These are phyloP conservation scores for Exophiala xenobiotica DNA, from an alignment of 2,329 filamentous ascomycete species.

Conservation along the genomic window DNA sequence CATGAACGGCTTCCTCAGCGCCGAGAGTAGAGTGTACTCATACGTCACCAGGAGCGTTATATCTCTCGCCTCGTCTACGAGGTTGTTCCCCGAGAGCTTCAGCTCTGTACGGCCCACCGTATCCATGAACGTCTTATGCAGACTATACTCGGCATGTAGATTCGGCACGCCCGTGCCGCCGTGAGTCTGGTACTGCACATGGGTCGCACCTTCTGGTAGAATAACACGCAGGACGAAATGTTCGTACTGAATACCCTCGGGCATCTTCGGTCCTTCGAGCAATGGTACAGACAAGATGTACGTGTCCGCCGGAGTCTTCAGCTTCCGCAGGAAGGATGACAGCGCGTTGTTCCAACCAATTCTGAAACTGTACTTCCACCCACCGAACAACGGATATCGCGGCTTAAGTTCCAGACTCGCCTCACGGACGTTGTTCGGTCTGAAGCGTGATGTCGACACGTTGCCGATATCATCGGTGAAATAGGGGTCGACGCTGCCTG, in stretches of 20 bases:
- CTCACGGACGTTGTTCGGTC: slow-evolving; percentile 62
- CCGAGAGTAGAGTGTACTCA: slow-evolving; percentile 72
- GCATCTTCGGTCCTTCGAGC: slow-evolving; percentile 83
- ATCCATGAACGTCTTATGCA: slow-evolving; percentile 91
- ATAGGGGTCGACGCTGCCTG: slow-evolving; percentile 83
- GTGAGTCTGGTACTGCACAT: slow-evolving; percentile 64
- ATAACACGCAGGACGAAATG: slow-evolving; percentile 77
- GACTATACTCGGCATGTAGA: slow-evolving; percentile 57
- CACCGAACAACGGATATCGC: slow-evolving; percentile 92
- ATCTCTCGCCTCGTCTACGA: slow-evolving; percentile 87
- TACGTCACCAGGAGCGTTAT: slow-evolving; percentile 69
- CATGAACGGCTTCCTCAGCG: slow-evolving; percentile 81
- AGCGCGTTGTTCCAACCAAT: slow-evolving; percentile 93
- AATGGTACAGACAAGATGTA: slow-evolving; percentile 90
- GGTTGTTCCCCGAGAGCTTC: slow-evolving; percentile 75
- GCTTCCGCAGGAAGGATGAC: slow-evolving; percentile 68
- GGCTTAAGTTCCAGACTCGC: slow-evolving; percentile 88
- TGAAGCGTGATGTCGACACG: slow-evolving; percentile 88
- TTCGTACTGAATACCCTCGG: slow-evolving; percentile 83
- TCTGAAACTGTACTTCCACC: slow-evolving; percentile 97
- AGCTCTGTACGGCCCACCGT: slow-evolving; percentile 84
- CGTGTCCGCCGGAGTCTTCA: slow-evolving; percentile 59
- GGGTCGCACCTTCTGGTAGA: slow-evolving; percentile 83
- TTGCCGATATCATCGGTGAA: slow-evolving; percentile 97
- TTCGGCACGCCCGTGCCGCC: slow-evolving; percentile 76